Conservation (phyloP, 2,329 filamentous ascomycete species). For the Gyromitra esculenta region DNA sequence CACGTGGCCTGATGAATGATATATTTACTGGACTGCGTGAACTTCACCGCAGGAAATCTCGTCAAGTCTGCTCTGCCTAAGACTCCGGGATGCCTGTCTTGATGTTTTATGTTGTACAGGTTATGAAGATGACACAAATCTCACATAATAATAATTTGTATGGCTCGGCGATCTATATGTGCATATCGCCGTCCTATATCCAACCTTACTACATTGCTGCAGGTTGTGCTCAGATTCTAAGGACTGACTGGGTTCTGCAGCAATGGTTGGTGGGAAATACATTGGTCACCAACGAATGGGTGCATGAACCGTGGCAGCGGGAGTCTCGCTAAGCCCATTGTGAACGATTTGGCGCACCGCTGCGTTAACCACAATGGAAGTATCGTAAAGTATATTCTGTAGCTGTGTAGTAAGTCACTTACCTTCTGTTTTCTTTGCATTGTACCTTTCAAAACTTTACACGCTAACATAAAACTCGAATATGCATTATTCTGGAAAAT, state of each 20-base stretch:
- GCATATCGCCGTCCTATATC: no score
- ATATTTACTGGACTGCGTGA: background rate
- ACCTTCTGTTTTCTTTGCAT: background rate
- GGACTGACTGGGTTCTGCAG: background rate
- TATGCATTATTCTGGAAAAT: background rate
- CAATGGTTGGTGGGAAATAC: background rate
- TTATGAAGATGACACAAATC: background rate
- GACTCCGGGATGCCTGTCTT: background rate
- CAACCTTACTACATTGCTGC: no score
- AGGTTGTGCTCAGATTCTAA: background rate
- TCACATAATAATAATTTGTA: background rate
- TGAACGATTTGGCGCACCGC: background rate
- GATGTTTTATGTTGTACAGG: no score
- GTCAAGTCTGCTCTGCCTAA: background rate
- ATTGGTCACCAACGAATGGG: background rate
- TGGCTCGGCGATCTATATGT: background rate
- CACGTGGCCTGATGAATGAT: background rate
- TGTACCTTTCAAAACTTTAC: background rate
- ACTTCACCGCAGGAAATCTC: background rate
- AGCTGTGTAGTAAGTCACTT: background rate
- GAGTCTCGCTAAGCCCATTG: slow-evolving; percentile 4
- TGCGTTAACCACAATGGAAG: background rate
- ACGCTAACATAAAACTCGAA: background rate
- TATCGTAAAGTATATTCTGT: background rate
- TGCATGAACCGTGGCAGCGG: slow-evolving; percentile 4